Base-by-base conservation (phyloP, 2,329 filamentous ascomycete species). In the Pleurostoma richardsiae region DNA sequence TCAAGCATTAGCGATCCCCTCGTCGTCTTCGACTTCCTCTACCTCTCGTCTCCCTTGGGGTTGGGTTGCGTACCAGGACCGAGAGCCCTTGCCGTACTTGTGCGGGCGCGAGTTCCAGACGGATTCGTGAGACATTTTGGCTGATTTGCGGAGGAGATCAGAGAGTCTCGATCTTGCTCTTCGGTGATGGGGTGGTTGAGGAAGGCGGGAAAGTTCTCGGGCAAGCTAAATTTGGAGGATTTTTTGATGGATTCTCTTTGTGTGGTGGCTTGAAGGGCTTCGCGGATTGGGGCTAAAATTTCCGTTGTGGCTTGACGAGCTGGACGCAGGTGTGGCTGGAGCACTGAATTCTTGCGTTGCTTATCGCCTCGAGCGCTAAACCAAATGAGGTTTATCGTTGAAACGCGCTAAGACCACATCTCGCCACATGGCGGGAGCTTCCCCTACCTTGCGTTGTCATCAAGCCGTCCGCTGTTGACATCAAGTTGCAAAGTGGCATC, bases 21-120 rank as follows among this genome's bases (percentile, higher is more conserved):
- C 19, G 19, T 19, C 19, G 19, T 49, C 51, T 36, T 54, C 48
- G 49, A 48, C 41, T 44, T 49, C 40, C 45, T n/a, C 33, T 36
- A 36, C 8, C 8, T 8, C 33, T 36, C 33, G 33, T 36, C 33
- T 36, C 19, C 19, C 19, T 36, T n/a, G 33, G n/a, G 33, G 33
- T 36, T 26, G 39, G n/a, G 4, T 28, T 46, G 78, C 88, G 72
- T 90, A 96, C 91, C 91, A 96, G 71, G 77, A 74, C 75, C 91
- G 88, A 74, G 88, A 80, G 78, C 92, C 92, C 85, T 96, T 96
- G 82, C 92, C 92, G 83, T 95, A 96, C 73, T 75, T 90, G 76
- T 91, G 88, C 70, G 94, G 94, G 74, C 94, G 91, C 69, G 90
- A 96, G 86, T 95, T 96, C 91, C 92, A 99, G 79, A 97, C 90